Base-by-base conservation (phyloP, 1,284 basidiomycete species). In the Ganoderma resinaceum region DNA sequence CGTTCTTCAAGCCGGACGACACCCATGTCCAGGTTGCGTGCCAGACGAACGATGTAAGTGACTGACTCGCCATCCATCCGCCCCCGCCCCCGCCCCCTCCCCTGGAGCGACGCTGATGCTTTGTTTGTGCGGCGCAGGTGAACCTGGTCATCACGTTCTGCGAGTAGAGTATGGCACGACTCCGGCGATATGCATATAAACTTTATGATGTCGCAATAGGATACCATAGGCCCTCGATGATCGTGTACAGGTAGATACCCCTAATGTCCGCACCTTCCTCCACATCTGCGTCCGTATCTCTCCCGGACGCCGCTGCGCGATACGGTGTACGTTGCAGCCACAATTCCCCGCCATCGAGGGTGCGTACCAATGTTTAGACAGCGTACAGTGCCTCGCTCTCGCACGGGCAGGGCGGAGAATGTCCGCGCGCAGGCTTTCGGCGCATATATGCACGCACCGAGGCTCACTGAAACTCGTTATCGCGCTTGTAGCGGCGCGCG, bases 1-100 rank as follows among this genome's bases (percentile, higher is more conserved):
- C 85, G 3, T 86, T 85, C 76, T 82, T 80, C 74, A 9, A 38
- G 3, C 68, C 83, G 2, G 73, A 78, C 61, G 84, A 86, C 70
- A 82, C 78, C 64, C 69, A 76, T 46, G 84, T 82, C 29, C 85
- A 85, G 70, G 80, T 80, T 16, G 76, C 73, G 29, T 86, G 80
- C 73, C 70, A 80, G 70, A 46, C 20, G 12, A 66, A 76, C 66
- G 70, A 80, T 65, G 79, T 78, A 53, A 38, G n/a, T n/a, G n/a
- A n/a, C n/a, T n/a, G n/a, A n/a, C n/a, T n/a, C n/a, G n/a, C n/a
- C 29, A 2, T 2, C 42, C 35, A 31, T 2, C 7, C 7, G 20
- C 43, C 6, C 16, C 26, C 9, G 18, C 14, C 3, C 11, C 8
- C 3, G 8, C 3, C 3, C 3, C 4, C 9, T 26, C n/a, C 8